phyloP scores from a whole-genome alignment of 1,139 yeast species.

The Blastobotrys serpentis region DNA sequence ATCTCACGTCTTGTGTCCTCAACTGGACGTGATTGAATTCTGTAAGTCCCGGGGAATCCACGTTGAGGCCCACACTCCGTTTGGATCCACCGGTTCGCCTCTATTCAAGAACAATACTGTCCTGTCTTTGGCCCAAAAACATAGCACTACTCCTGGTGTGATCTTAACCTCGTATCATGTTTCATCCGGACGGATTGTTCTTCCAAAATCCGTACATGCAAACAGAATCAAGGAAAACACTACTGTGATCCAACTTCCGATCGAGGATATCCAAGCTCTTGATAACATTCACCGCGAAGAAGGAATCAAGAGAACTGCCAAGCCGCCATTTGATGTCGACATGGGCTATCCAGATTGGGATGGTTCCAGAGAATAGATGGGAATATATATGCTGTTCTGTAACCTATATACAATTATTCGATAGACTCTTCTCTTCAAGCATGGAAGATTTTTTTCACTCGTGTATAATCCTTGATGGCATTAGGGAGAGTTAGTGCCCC shows the following conservation, averaged over 20 bases:
- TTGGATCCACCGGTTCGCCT: slow-evolving; percentile 36
- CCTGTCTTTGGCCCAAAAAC: slow-evolving; percentile 32
- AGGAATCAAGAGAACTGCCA: slow-evolving; percentile 12
- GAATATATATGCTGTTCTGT: neutral
- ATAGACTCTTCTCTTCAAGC: too few relatives aligned
- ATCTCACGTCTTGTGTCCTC: slow-evolving; percentile 85
- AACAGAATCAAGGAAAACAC: slow-evolving; percentile 50
- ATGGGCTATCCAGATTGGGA: slow-evolving; percentile 16
- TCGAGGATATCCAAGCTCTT: slow-evolving; percentile 19
- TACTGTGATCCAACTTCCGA: slow-evolving; percentile 17
- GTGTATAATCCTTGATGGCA: too few relatives aligned
- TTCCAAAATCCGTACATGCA: slow-evolving; percentile 74
- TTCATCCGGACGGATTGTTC: slow-evolving; percentile 33
- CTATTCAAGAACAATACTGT: slow-evolving; percentile 21
- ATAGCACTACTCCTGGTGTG: slow-evolving; percentile 45
- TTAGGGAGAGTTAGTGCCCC: too few relatives aligned
- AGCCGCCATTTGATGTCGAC: slow-evolving; percentile 12
- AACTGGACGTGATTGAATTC: slow-evolving; percentile 60
- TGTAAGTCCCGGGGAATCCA: slow-evolving; percentile 60
- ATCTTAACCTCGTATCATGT: slow-evolving; percentile 46
- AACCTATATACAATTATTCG: neutral
- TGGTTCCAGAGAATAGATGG: slow-evolving; percentile 8
- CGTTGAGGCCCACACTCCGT: slow-evolving; percentile 78
- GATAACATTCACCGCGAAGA: slow-evolving; percentile 14
- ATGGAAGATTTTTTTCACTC: too few relatives aligned